These are phyloP conservation scores for Elaphomyces granulatus DNA, from an alignment of 495 filamentous ascomycete genomes.

Conservation along the genomic window DNA sequence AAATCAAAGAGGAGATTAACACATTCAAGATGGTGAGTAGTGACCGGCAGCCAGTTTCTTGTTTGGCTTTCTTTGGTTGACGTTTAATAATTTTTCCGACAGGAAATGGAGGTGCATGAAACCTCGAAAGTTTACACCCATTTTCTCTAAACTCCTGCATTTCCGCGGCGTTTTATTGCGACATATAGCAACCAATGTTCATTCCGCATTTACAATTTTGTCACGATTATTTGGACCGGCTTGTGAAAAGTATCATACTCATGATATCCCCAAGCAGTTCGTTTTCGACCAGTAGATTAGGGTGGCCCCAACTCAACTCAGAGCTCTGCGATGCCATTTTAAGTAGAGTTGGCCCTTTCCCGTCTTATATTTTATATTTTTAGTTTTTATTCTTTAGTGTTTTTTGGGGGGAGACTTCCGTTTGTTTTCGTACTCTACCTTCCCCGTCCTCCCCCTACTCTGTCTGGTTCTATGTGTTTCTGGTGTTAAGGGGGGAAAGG, in stretches of 20 bases:
- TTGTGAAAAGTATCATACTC: background rate
- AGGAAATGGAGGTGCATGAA: slow-evolving; percentile 99
- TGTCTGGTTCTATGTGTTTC: background rate
- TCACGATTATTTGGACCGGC: slow-evolving; percentile 2
- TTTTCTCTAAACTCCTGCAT: slow-evolving; percentile 61
- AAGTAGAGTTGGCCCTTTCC: background rate
- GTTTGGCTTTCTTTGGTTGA: background rate
- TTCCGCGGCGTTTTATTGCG: slow-evolving; percentile 1
- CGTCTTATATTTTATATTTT: background rate
- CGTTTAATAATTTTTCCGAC: slow-evolving; percentile 10
- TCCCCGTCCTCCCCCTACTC: background rate
- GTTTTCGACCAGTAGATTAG: background rate
- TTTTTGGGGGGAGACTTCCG: no score
- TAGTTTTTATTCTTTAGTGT: no score
- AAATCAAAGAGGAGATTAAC: slow-evolving; percentile 99
- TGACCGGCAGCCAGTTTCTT: no score
- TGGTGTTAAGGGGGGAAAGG: background rate
- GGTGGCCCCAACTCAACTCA: no score
- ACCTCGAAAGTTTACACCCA: slow-evolving; percentile 98
- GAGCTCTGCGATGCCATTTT: background rate
- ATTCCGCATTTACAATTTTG: slow-evolving; percentile 1
- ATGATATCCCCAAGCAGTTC: background rate
- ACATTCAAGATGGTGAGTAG: slow-evolving; percentile 95
- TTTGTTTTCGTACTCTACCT: no score
- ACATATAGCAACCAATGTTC: slow-evolving; percentile 2